Conservation (phyloP, 1,284 basidiomycete genomes). For the Boletellus deceptivus region DNA sequence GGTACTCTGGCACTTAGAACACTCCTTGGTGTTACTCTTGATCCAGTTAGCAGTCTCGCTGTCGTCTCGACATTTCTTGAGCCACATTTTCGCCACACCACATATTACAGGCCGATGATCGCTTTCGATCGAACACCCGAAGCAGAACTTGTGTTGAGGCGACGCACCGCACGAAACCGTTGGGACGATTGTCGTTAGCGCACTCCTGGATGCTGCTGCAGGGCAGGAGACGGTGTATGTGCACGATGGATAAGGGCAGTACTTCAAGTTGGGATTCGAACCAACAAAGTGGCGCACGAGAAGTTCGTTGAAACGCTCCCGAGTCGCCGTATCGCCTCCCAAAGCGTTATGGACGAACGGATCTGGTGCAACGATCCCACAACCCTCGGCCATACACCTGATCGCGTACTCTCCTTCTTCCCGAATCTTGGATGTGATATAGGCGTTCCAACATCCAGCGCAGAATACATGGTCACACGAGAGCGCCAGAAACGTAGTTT, state of each 20-base stretch:
- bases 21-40: constrained; percentile 99
- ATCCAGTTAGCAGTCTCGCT: constrained; percentile 99
- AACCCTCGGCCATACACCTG: constrained; percentile 93
- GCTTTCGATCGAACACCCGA: constrained; percentile 81
- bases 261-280: constrained; percentile 82
- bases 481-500: constrained; percentile 61
- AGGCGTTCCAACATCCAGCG: constrained; percentile 84
- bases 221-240: constrained; percentile 90
- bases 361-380: constrained; percentile 74
- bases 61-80: constrained; percentile 97
- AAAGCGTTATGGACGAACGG: constrained; percentile 45
- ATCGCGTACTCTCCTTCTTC: constrained; percentile 88
- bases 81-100: constrained; percentile 87
- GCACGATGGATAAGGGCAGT: constrained; percentile 87
- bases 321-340: constrained; percentile 46
- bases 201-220: constrained; percentile 66
- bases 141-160: constrained; percentile 76
- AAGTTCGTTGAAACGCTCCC: constrained; percentile 79
- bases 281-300: constrained; percentile 90
- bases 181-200: constrained; percentile 81
- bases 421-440: constrained; percentile 82
- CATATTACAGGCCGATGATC: constrained; percentile 94
- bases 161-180: constrained; percentile 80
- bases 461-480: constrained; percentile 85
- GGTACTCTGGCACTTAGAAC: constrained; percentile 90